Evolutionary conservation across 306 rosid genomes (phyloP).

Genomic region (Pyrus betulifolia): DNA sequence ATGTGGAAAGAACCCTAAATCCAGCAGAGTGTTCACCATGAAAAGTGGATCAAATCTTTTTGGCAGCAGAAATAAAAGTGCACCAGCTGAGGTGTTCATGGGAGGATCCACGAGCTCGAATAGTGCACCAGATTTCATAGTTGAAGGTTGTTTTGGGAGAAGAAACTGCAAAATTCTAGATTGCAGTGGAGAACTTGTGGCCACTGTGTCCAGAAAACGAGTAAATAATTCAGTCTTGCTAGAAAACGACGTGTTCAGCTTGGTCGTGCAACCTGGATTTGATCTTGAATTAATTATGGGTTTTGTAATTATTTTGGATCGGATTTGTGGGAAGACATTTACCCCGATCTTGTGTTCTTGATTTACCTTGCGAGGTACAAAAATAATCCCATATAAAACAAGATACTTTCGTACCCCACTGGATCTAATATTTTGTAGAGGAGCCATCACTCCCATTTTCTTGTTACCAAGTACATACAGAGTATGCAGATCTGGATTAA

Average conservation of each 20-base stretch:
- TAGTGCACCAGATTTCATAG: conserved; percentile 27
- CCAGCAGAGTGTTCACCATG: conserved; percentile 30
- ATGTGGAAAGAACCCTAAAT: conserved; percentile 6
- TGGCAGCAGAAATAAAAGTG: neutral
- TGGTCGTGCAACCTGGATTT: conserved; percentile 33
- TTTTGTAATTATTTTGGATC: conserved; percentile 39
- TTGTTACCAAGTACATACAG: conserved; percentile 1
- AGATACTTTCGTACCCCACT: neutral
- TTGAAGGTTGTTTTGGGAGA: conserved; percentile 36
- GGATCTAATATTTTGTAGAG: neutral
- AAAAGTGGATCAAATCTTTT: conserved; percentile 23
- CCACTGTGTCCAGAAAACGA: conserved; percentile 36
- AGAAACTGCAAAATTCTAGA: conserved; percentile 30
- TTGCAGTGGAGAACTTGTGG: conserved; percentile 22
- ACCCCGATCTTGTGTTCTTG: conserved; percentile 40
- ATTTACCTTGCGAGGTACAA: neutral
- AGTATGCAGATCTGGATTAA: too few species aligned
- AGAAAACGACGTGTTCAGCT: conserved; percentile 36
- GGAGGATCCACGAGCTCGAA: neutral
- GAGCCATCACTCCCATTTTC: conserved; percentile 7
- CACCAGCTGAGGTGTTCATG: conserved; percentile 23
- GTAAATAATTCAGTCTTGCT: conserved; percentile 31
- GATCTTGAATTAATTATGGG: conserved; percentile 32
- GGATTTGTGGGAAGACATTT: conserved; percentile 28
- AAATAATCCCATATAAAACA: neutral